Base-by-base conservation (phyloP, 495 filamentous ascomycete genomes). In the Friedmanniomyces simplex region DNA sequence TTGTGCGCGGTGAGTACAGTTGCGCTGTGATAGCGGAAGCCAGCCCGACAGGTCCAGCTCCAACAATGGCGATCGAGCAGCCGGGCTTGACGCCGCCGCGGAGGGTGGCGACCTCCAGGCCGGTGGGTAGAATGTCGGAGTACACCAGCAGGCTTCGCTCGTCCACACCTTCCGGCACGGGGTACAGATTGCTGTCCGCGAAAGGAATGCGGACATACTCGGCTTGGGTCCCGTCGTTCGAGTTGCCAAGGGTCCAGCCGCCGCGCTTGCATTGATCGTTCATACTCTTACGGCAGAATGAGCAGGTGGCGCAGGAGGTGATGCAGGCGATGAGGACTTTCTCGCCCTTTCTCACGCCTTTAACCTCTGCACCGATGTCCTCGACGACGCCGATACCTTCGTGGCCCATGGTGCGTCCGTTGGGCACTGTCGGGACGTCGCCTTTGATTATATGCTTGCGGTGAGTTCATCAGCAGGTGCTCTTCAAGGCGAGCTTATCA, bases 31-130 rank as follows among this genome's bases (percentile, higher is more conserved):
- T 64, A 8, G 78, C 60, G 1, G 70, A 68, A 0, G 74, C 73
- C 22, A 81, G 66, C 0, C 77, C 78, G 0, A 82, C 72, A 0
- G 77, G 77, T 0, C 78, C 79, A 2, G 73, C 72, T 0, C 78
- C 78, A 24, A 79, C 63, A 58, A 81, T 73, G 1, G 71, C 77
- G 8, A 81, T 74, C 13, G 68, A 71, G 1, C 52, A 47, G 2
- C 74, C 77, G 1, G 72, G 75, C 50, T 67, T 57, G 8, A 78
- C 71, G 50, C 69, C 68, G 6, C 69, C 71, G 55, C 72, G 77
- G 22, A 78, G 56, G 2, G 76, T 71, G 48, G 77, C 74, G 52
- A 73, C 75, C 55, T 81, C 76, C 20, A 74, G 67, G 1, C 72
- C 75, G 1, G 77, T 79, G 8, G 77, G 76, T 28, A 78, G 70